Evolutionary conservation across 371 early-diverging fungal genomes (phyloP).

Genomic region (Catenaria anguillulae): DNA sequence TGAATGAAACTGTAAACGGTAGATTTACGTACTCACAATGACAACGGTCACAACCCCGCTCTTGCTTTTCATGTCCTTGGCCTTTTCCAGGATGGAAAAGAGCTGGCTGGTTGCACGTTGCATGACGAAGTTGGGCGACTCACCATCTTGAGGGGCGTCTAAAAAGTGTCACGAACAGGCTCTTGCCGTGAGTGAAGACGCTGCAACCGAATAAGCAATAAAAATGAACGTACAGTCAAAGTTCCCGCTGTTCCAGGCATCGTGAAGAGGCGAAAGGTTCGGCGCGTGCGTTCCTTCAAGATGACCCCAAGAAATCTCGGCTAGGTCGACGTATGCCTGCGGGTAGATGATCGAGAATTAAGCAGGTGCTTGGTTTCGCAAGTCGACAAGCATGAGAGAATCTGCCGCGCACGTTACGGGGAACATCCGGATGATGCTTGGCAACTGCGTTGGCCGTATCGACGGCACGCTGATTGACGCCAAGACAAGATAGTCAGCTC

Average conservation of each 20-base stretch:
- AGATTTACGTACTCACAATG: neutral
- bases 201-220: too few species aligned
- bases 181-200: neutral
- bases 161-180: too few species aligned
- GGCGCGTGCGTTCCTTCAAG: conserved; percentile 18
- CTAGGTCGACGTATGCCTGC: conserved; percentile 12
- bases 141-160: neutral
- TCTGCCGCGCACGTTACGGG: neutral
- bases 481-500: neutral
- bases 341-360: neutral
- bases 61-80: too few species aligned
- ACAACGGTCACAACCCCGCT: neutral
- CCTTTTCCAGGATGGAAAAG: neutral
- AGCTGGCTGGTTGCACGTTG: neutral
- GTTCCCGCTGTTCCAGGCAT: conserved; percentile 18
- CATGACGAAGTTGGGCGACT: neutral
- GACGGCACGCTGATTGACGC: neutral
- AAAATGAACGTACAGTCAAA: conserved; percentile 16
- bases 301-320: conserved; percentile 28
- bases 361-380: too few species aligned
- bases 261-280: conserved; percentile 11
- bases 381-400: neutral
- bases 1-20: neutral
- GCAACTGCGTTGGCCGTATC: conserved; percentile 1
- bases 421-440: neutral